A percentile compares a stretch with the other conserved stretches of the same genome.
These are phyloP conservation scores for Senna siamea DNA, from an alignment of 306 rosid genomes.

Conservation along the genomic window DNA sequence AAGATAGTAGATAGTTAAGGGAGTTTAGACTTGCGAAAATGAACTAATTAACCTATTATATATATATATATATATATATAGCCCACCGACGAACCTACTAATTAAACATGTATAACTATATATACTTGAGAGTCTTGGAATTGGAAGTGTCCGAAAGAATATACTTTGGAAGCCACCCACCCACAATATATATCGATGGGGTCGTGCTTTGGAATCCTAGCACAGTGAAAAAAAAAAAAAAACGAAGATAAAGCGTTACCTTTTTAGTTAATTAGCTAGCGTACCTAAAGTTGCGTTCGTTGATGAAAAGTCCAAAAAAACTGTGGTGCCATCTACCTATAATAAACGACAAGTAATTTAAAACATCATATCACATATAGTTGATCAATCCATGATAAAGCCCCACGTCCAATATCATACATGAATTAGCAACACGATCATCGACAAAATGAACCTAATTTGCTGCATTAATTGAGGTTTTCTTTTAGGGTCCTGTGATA, in stretches of 20 bases:
- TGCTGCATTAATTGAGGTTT: slow-evolving; percentile 26
- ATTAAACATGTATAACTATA: no score
- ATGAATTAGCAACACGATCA: neutral
- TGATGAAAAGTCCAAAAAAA: slow-evolving; percentile 21
- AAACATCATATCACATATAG: slow-evolving; percentile 17
- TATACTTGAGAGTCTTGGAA: no score
- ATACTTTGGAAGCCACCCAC: neutral
- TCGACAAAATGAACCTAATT: neutral
- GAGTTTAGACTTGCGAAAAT: slow-evolving; percentile 26
- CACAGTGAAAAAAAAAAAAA: neutral
- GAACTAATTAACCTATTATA: no score
- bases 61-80: no score
- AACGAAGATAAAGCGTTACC: neutral
- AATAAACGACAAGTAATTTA: neutral
- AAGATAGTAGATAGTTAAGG: no score
- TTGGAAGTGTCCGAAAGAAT: neutral
- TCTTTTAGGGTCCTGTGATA: slow-evolving; percentile 35
- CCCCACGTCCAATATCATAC: no score
- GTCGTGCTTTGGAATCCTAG: neutral
- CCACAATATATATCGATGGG: neutral
- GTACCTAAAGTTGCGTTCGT: neutral
- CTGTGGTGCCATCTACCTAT: neutral
- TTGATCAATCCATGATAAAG: neutral
- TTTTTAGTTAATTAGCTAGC: neutral
- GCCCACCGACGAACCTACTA: no score